Conservation (phyloP, 2,329 filamentous ascomycete species). For the Cercospora zeina region DNA sequence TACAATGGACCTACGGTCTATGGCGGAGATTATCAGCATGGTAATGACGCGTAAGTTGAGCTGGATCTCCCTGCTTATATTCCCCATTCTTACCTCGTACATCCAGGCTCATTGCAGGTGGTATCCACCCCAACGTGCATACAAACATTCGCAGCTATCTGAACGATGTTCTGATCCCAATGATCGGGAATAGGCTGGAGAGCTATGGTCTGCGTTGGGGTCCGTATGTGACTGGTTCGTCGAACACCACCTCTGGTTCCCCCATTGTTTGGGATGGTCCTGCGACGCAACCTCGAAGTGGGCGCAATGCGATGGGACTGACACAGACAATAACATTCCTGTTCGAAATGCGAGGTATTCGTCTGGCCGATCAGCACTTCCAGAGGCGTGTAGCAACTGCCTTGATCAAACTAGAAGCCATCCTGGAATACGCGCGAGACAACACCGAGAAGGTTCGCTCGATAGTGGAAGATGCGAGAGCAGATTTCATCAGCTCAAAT, state of each 20-base stretch:
- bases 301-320: slow-evolving; percentile 41
- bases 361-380: slow-evolving; percentile 41
- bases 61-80: not conserved
- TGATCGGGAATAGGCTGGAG: slow-evolving; percentile 35
- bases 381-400: slow-evolving; percentile 38
- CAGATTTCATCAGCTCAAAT: slow-evolving; percentile 34
- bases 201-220: slow-evolving; percentile 40
- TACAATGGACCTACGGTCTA: slow-evolving; percentile 38
- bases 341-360: slow-evolving; percentile 42
- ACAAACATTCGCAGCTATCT: slow-evolving; percentile 39
- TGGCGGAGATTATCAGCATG: slow-evolving; percentile 39
- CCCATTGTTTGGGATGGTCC: slow-evolving; percentile 26
- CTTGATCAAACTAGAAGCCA: slow-evolving; percentile 40
- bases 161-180: slow-evolving; percentile 37
- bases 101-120: slow-evolving; percentile 38
- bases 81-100: not conserved
- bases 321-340: slow-evolving; percentile 43
- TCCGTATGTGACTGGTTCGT: slow-evolving; percentile 38
- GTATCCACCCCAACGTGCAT: slow-evolving; percentile 32
- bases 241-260: slow-evolving; percentile 22
- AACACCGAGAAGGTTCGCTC: slow-evolving; percentile 34
- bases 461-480: slow-evolving; percentile 37
- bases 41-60: slow-evolving; percentile 34
- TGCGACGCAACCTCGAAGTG: slow-evolving; percentile 5
- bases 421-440: slow-evolving; percentile 41